phyloP scores from a whole-genome alignment of 2,329 filamentous ascomycete species.

The Diaporthe caulivora region DNA sequence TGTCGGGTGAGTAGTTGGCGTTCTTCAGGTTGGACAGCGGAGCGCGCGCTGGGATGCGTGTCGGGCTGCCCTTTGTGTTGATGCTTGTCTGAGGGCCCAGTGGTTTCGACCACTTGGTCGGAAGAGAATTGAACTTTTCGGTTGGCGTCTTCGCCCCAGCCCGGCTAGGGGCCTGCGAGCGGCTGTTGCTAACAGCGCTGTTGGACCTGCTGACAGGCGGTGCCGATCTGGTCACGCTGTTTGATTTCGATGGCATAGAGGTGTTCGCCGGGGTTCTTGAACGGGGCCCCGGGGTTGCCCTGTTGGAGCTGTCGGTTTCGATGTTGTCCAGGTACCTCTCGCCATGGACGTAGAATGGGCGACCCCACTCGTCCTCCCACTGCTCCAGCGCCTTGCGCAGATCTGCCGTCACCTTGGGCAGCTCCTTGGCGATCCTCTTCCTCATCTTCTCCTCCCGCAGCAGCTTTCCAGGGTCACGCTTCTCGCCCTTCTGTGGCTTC shows the following conservation, averaged over 20 bases:
- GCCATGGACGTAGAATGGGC: constrained; percentile 92
- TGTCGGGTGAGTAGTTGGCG: constrained; percentile 85
- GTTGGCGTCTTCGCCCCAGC: constrained; percentile 68
- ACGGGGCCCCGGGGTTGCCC: constrained; percentile 70
- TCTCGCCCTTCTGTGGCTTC: constrained; percentile 92
- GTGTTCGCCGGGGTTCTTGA: constrained; percentile 82
- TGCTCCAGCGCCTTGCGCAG: constrained; percentile 82
- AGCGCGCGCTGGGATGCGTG: constrained; percentile 77
- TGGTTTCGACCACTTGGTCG: constrained; percentile 50
- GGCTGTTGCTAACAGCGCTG: constrained; percentile 47
- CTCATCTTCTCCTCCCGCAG: constrained; percentile 98
- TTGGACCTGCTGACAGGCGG: constrained; percentile 52
- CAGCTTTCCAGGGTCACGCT: constrained; percentile 92
- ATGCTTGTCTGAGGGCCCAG: constrained; percentile 43
- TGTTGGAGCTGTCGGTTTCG: constrained; percentile 69
- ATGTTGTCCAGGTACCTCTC: constrained; percentile 90
- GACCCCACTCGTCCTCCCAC: constrained; percentile 95
- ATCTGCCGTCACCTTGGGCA: constrained; percentile 92
- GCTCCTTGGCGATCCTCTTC: constrained; percentile 94
- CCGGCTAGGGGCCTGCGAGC: constrained; percentile 52
- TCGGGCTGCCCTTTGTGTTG: constrained; percentile 66
- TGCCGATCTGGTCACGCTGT: constrained; percentile 56
- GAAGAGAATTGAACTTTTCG: constrained; percentile 45
- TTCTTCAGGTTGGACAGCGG: constrained; percentile 78
- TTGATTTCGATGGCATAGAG: constrained; percentile 51